A percentile compares a stretch with the other conserved stretches of the same genome.
These are phyloP conservation scores for Lasiodiplodia sp. DNA, from an alignment of 2,329 filamentous ascomycete species.

Conservation along the genomic window DNA sequence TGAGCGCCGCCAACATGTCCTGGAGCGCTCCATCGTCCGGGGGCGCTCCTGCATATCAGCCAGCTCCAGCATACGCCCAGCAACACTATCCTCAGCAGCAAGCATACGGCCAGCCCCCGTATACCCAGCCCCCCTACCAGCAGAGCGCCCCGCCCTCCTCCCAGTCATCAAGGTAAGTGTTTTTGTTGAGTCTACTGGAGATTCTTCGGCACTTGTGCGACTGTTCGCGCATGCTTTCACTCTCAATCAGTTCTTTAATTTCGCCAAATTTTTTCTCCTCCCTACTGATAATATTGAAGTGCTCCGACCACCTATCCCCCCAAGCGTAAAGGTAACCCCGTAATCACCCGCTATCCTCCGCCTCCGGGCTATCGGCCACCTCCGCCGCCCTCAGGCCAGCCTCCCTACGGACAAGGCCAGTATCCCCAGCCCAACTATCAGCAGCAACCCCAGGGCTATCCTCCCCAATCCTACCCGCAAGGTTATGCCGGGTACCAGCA, in stretches of 20 bases:
- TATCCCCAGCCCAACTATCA: slow-evolving; percentile 38
- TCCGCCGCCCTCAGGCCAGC: slow-evolving; percentile 28
- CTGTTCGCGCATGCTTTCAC: slow-evolving; percentile 12
- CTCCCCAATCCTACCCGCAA: slow-evolving; percentile 35
- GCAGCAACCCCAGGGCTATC: slow-evolving; percentile 37
- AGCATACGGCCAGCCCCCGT: slow-evolving; percentile 33
- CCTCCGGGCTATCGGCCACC: slow-evolving; percentile 55
- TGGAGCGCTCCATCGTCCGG: slow-evolving; percentile 44
- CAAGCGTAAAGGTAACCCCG: slow-evolving; percentile 57
- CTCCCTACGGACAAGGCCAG: slow-evolving; percentile 29
- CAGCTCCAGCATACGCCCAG: slow-evolving; percentile 38
- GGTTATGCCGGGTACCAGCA: slow-evolving; percentile 37
- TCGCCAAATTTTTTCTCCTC: slow-evolving; percentile 19
- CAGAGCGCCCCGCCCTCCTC: slow-evolving; percentile 36
- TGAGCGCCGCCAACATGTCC: slow-evolving; percentile 38
- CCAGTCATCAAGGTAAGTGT: slow-evolving; percentile 44
- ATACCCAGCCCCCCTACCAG: slow-evolving; percentile 39
- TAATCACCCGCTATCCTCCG: slow-evolving; percentile 59
- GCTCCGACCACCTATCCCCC: slow-evolving; percentile 38
- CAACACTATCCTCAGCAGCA: slow-evolving; percentile 33
- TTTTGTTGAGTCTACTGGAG: slow-evolving; percentile 14
- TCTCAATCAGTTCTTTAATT: slow-evolving; percentile 2
- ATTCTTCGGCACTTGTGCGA: slow-evolving; percentile 19
- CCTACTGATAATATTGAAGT: slow-evolving; percentile 28
- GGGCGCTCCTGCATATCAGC: slow-evolving; percentile 44